Base-by-base conservation (phyloP, 208 protist genomes). In the Leishmania mexicana region DNA sequence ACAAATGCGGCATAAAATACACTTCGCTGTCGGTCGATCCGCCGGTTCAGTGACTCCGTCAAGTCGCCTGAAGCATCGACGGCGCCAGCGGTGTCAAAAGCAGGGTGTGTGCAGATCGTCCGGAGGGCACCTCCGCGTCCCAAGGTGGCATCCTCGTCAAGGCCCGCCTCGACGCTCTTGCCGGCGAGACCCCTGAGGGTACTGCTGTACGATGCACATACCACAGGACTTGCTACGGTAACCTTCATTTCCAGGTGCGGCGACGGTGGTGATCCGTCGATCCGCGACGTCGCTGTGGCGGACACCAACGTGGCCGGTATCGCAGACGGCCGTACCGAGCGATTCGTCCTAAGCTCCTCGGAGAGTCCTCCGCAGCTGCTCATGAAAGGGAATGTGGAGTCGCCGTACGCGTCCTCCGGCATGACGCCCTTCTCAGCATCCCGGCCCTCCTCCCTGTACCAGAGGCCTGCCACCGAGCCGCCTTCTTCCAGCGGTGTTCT, bases 321-420 rank as follows among this genome's bases (percentile, higher is more conserved):
- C 8, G 28, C 70, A 40, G 74, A 4, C 4, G 68, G 35, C 51
- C 28, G 78, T 21, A 51, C n/a, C 57, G 60, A 74, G 24, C 58
- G 78, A 40, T 38, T 38, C 2, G 51, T 49, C 70, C 70, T 78
- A 17, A 28, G 1, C 5, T 77, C 68, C 3, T 75, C 76, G 38
- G 81, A 73, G 76, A 85, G 76, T 5, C 49, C 71, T 38, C 76
- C 8, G 72, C 72, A 85, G 76, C 62, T 75, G 81, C 76, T 75
- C 76, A 73, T 42, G 51, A 53, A 21, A 13, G 21, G 49, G 21
- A 47, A 0, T 17, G 24, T 67, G 13, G 75, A 53, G n/a, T 47
- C 75, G 15, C 28, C 28, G 75, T 19, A 10, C 10, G 42, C 3
- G 19, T 65, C 57, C 10, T 51, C 57, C 28, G 45, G 77, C 58